Evolutionary conservation across 371 early-diverging fungal genomes (phyloP), one percentile per base, ranked within the genome.

Genomic region (Quaeritorhiza haematococci): DNA sequence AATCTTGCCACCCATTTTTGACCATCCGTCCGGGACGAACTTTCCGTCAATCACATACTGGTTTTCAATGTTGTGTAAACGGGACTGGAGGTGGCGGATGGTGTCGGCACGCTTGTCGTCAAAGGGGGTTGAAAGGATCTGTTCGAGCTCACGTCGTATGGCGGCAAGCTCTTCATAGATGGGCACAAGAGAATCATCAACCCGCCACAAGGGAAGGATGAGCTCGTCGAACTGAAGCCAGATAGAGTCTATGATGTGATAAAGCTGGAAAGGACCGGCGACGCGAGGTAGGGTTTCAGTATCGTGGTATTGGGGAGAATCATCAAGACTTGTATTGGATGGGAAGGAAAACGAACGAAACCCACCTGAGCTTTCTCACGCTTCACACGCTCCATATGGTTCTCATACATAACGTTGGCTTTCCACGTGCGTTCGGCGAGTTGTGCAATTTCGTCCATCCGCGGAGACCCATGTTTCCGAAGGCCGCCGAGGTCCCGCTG

Each of bases 401-500:
- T 48, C 51, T 69, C 70, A 56, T 55, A 59, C 8, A 53, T 29
- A 26, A 69, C n/a, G 47, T 65, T 69, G 30, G 59, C 63, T 33
- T 53, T 42, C 70, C 70, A 69, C n/a, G 64, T 63, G 34, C 66
- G 51, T 32, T 69, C 70, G 3, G 70, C 70, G n/a, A 69, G 43
- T n/a, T n/a, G n/a, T n/a, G n/a, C n/a, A n/a, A n/a, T n/a, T n/a
- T n/a, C n/a, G n/a, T n/a, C n/a, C n/a, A n/a, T n/a, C n/a, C n/a
- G n/a, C n/a, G n/a, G n/a, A n/a, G n/a, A n/a, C n/a, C n/a, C n/a
- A n/a, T n/a, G n/a, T n/a, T n/a, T n/a, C n/a, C n/a, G n/a, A n/a
- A n/a, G n/a, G n/a, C n/a, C n/a, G n/a, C n/a, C n/a, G n/a, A n/a
- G n/a, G n/a, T n/a, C n/a, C n/a, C n/a, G n/a, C n/a, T n/a, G n/a